Base-by-base conservation (phyloP, 208 protist species). In the Trypanosoma avium region DNA sequence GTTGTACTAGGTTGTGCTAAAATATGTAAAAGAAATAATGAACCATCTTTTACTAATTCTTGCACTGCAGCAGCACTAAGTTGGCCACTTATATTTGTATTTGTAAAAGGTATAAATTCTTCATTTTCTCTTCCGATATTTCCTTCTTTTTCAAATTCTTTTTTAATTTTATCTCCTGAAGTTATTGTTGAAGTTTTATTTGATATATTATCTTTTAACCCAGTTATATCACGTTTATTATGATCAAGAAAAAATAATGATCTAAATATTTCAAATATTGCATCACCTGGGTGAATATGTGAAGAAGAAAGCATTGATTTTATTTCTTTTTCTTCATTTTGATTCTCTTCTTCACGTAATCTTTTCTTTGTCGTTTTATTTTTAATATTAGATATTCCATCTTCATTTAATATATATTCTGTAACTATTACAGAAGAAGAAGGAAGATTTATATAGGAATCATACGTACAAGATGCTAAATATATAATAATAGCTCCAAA, bases 401-500 rank as follows among this genome's bases (percentile, higher is more conserved):
- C 40, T 36, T 22, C 36, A 63, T 12, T 40, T 47, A 26, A n/a
- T 4, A 7, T 33, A 30, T 8, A 12, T 61, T 27, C 19, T 13
- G 10, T 38, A 27, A 15, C 0, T 42, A 45, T 4, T 30, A 6
- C 1, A 21, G 50, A 32, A 33, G 29, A 36, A 4, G 47, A 58
- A 10, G 65, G 72, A 27, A 67, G 54, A 15, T 42, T 22, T 58
- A 53, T 43, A 75, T 87, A 87, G 21, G 49, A 53, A 5, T 26
- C 36, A 58, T 82, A 53, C 0, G 86, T 93, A 6, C 53, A 42
- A 5, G 70, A 76, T n/a, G 77, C 69, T 5, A 87, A 26, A 62
- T 88, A 90, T 6, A 88, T 8, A 26, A 88, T 82, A 2, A 89
- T 62, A 0, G 82, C 78, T 21, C 79, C 83, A 71, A 89, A 88